These are phyloP conservation scores for Fomitopsis serialis DNA, from an alignment of 768 basidiomycete species.

Conservation along the genomic window DNA sequence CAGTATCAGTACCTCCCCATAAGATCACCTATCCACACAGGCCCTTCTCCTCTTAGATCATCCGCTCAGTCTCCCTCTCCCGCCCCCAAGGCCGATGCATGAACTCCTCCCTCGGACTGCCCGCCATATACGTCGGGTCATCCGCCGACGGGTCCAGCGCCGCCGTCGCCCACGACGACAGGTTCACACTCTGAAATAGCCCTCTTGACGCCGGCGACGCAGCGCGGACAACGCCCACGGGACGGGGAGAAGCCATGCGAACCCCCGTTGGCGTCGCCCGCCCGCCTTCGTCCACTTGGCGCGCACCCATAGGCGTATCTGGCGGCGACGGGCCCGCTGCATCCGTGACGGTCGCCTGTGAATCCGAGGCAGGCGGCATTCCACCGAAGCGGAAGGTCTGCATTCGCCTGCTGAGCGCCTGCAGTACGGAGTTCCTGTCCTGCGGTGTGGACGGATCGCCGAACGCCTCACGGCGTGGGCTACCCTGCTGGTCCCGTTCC, in stretches of 20 bases:
- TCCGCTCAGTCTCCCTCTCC: conserved; percentile 4
- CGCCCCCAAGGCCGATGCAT: conserved; percentile 12
- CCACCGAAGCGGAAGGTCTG: conserved; percentile 24
- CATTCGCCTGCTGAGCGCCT: conserved; percentile 26
- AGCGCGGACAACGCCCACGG: conserved; percentile 8
- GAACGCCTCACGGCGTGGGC: not conserved
- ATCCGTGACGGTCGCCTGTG: conserved; percentile 14
- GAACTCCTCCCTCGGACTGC: conserved; percentile 16
- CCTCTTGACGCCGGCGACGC: conserved; percentile 18
- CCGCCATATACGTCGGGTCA: conserved; percentile 5
- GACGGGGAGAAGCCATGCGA: conserved; percentile 13
- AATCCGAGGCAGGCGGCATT: conserved; percentile 22
- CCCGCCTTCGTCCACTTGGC: conserved; percentile 1
- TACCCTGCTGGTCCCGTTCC: conserved; percentile 22
- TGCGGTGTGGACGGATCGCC: conserved; percentile 2
- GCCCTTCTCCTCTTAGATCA: not conserved
- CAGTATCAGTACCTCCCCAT: too few relatives aligned
- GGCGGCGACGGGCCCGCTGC: conserved; percentile 8
- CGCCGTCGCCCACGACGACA: conserved; percentile 30
- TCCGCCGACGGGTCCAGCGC: conserved; percentile 4
- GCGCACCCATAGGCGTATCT: conserved; percentile 5
- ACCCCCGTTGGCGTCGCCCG: conserved; percentile 1
- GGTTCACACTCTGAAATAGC: conserved; percentile 23
- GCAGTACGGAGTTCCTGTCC: conserved; percentile 25
- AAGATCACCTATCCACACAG: not conserved